Conservation (phyloP, 345 rosid genomes). For the Turritis glabra region DNA sequence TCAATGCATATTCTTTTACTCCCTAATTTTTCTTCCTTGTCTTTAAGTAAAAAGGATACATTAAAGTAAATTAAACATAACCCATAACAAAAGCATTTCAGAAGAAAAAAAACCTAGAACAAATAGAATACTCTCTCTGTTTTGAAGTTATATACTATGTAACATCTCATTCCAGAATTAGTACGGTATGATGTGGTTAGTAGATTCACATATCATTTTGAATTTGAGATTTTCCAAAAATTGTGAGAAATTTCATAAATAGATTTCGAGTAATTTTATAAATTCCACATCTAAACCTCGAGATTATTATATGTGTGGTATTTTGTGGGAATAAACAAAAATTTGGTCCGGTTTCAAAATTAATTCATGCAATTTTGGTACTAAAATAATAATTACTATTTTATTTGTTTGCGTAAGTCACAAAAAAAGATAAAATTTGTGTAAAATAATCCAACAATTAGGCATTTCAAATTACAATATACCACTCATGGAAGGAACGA, state of each 20-base stretch:
- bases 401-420: no score
- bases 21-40: slow-evolving; percentile 4
- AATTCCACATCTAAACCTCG: not conserved
- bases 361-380: no score
- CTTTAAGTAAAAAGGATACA: not conserved
- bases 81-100: not conserved
- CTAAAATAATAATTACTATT: no score
- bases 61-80: not conserved
- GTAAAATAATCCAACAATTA: no score
- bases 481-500: not conserved
- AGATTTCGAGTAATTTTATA: not conserved
- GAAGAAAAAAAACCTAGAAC: not conserved
- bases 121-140: not conserved
- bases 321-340: not conserved
- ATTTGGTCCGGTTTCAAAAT: not conserved
- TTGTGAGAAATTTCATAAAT: not conserved
- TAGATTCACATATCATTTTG: not conserved
- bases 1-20: slow-evolving; percentile 10
- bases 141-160: not conserved
- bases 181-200: not conserved
- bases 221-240: not conserved
- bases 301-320: not conserved
- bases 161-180: not conserved
- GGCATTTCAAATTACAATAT: no score
- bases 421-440: no score